Base-by-base conservation (phyloP, 2,329 filamentous ascomycete genomes). In the Xylariaceae sp. region DNA sequence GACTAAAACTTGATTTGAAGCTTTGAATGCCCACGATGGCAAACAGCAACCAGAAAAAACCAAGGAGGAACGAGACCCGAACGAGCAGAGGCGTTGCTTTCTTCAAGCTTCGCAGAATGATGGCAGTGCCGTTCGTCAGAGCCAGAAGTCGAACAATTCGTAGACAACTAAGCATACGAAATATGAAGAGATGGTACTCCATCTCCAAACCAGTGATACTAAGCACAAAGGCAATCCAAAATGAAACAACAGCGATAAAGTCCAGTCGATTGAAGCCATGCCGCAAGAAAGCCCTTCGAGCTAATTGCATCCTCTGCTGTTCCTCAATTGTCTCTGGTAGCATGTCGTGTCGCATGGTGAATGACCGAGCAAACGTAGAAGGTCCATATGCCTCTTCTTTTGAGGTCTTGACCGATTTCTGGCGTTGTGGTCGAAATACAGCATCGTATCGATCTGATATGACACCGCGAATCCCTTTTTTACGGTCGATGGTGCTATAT, bases 1-100 rank as follows among this genome's bases (percentile, higher is more conserved):
- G 83, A 51, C 78, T 79, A 18, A 91, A 65, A 62, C 87, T 91
- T 8, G 85, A 83, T 65, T 91, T 91, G 70, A 98, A 98, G 65
- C 87, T 95, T 62, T 98, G 94, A 17, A 98, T 86, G 4, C 93
- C 94, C 44, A 98, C 83, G 48, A 98, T 96, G 29, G 89, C 93
- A 67, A 98, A 98, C 9, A 97, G 69, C 32, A 98, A 76, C 93
- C 93, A 98, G 66, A 98, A 98, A 67, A 98, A 98, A 12, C 87
- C 79, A 51, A 98, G 89, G 17, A 98, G 72, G 60, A 98, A 96
- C 2, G 88, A 90, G 24, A 98, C 90, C 48, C 95, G 89, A 19
- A 96, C 80, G 18, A 98, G 79, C 28, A 95, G 72, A 2, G 94
- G 93, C 0, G 91, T 89, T 2, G 93, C 90, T 61, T 95, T 95